Evolutionary conservation across 345 rosid species (phyloP).

Genomic region (Cardamine occulta): DNA sequence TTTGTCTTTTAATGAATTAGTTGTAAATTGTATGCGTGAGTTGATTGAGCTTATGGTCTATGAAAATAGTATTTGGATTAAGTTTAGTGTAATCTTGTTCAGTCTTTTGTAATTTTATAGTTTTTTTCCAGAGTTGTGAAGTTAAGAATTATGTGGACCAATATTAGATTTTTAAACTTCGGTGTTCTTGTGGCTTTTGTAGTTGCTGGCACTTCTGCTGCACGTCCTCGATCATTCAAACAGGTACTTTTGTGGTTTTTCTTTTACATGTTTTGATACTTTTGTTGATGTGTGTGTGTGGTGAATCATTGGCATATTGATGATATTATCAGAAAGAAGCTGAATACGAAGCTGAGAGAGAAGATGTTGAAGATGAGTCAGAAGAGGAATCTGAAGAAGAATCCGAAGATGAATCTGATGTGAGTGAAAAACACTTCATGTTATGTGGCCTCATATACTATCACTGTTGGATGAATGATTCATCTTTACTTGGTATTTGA

Average conservation of each 20-base stretch:
- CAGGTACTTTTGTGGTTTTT: slow-evolving; percentile 47
- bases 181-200: slow-evolving; percentile 35
- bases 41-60: not conserved
- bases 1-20: not conserved
- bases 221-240: slow-evolving; percentile 83
- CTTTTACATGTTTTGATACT: not conserved
- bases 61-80: not conserved
- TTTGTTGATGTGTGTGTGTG: not conserved
- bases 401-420: slow-evolving; percentile 45
- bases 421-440: slow-evolving; percentile 14
- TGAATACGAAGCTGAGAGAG: slow-evolving; percentile 46
- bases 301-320: not conserved
- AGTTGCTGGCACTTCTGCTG: slow-evolving; percentile 87
- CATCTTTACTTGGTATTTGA: not conserved
- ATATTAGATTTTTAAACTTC: not conserved
- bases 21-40: not conserved
- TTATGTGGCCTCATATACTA: not conserved
- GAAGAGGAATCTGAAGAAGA: slow-evolving; percentile 72
- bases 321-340: slow-evolving; percentile 57
- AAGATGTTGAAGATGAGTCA: slow-evolving; percentile 51
- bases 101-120: not conserved
- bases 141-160: not conserved
- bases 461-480: not conserved
- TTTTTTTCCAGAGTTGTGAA: not conserved
- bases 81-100: not conserved